Base-by-base conservation (phyloP, 352 stramenopile genomes). In the Thraustochytrium striatum region DNA sequence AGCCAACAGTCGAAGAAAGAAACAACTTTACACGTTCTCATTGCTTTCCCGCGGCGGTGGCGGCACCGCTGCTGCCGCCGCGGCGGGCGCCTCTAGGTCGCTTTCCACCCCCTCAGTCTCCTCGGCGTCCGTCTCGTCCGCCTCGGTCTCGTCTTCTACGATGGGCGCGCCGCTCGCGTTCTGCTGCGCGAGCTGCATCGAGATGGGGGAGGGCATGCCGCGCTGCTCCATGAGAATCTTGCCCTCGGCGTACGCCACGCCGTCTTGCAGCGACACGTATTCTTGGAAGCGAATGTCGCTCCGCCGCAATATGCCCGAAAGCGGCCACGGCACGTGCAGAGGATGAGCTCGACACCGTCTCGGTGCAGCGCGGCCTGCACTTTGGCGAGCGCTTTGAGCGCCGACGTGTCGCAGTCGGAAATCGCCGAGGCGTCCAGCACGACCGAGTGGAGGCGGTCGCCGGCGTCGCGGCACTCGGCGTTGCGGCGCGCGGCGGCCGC, bases 361-460 rank as follows among this genome's bases (percentile, higher is more conserved):
- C 68, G 41, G 0, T 41, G 13, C 9, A 75, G 41, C 39, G 25
- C 65, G 30, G 16, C 38, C 9, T 75, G 13, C 1, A 75, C 36
- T 25, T 75, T 75, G 19, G 32, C 32, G 36, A 75, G 32, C 2
- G 65, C n/a, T 3, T 16, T 19, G 0, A 75, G 13, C 7, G 32
- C 41, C 1, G 65, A 70, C 9, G 65, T 62, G 32, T 75, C 65
- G 39, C 65, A 75, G 39, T 75, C 65, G 2, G 44, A 47, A n/a
- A 75, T 75, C 28, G 21, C 25, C 3, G 65, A 75, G 21, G 65
- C 65, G 36, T 75, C 65, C 11, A 75, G 65, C 16, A 75, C 65
- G 35, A 75, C 52, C 25, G 65, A 75, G 52, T 75, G 65, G 7
- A 75, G 21, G 2, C 25, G 11, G 5, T 25, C 19, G 44, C 65